Evolutionary conservation across 2,329 filamentous ascomycete species (phyloP), one percentile per base, ranked within the genome.

Genomic region (Cladosporium sp.): DNA sequence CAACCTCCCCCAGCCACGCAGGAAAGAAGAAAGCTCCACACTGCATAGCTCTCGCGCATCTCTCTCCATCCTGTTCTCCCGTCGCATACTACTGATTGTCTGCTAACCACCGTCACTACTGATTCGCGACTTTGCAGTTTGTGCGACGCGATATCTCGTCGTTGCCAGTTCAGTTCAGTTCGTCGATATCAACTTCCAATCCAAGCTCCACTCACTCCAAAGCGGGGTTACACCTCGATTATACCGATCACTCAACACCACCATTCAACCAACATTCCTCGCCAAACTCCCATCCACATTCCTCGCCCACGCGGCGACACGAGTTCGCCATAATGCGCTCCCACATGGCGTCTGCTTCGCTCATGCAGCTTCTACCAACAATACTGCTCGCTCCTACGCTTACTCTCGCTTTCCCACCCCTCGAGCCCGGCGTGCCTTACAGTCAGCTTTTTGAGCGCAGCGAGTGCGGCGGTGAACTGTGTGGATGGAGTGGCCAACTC

Each of bases 381-480:
- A 64, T 76, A 40, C 64, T 75, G 18, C 73, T 76, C 68, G 65
- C 72, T 66, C 68, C 65, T 29, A 68, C 61, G 65, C 64, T 37
- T 64, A 67, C 66, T 69, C 67, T 66, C 68, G 74, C 73, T 58
- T 71, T 69, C 58, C 74, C 75, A 5, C 69, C 66, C 33, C 71
- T 72, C 28, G 67, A 71, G n/a, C 62, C 70, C 62, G 75, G 73
- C 55, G 73, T 77, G 69, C 67, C 69, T 11, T 74, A 74, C 69
- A 73, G 75, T 64, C 71, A 75, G 44, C 73, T 78, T 21, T 77
- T 77, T 58, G 73, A 70, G 10, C 71, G 76, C 59, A 72, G 70
- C 37, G 71, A 71, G 46, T 86, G 84, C 71, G 75, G 75, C 7
- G 84, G 73, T 16, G 65, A 81, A 62, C 77, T 79, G 10, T 87